Evolutionary conservation across 257 asterid species (phyloP).

Genomic region (Solanum sejunctum): DNA sequence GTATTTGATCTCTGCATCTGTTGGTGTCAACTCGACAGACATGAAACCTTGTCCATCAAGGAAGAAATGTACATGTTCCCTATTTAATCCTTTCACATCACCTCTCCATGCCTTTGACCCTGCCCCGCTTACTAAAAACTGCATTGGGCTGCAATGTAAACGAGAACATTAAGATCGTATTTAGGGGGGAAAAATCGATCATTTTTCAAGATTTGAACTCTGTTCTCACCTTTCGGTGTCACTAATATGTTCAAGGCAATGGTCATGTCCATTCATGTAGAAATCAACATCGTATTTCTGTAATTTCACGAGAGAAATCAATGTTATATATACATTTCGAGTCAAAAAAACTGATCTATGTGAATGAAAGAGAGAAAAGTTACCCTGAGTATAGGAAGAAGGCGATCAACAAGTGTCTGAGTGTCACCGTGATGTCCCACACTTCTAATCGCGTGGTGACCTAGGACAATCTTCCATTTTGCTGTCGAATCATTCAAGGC

Average conservation of each 20-base stretch:
- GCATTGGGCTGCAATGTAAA: constrained; percentile 39
- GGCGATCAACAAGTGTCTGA: constrained; percentile 35
- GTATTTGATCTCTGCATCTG: constrained; percentile 25
- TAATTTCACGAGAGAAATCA: neutral
- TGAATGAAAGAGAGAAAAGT: neutral
- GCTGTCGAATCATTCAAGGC: constrained; percentile 62
- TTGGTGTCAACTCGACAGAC: constrained; percentile 41
- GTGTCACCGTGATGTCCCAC: constrained; percentile 94
- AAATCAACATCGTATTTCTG: constrained; percentile 61
- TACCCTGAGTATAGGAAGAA: constrained; percentile 86
- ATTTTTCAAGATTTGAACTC: neutral
- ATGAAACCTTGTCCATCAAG: constrained; percentile 86
- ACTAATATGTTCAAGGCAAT: constrained; percentile 62
- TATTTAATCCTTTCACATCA: constrained; percentile 28
- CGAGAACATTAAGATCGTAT: neutral
- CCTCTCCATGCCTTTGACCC: constrained; percentile 96
- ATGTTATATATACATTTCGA: neutral
- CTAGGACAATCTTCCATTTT: constrained; percentile 76
- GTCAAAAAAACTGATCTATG: neutral
- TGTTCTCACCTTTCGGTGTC: constrained; percentile 35
- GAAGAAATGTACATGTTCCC: constrained; percentile 30
- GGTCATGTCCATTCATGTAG: constrained; percentile 82
- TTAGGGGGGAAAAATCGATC: neutral
- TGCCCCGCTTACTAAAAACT: constrained; percentile 73
- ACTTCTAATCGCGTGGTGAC: constrained; percentile 83